Conservation (phyloP, 2,329 filamentous ascomycete genomes). For the Curvularia lunata region DNA sequence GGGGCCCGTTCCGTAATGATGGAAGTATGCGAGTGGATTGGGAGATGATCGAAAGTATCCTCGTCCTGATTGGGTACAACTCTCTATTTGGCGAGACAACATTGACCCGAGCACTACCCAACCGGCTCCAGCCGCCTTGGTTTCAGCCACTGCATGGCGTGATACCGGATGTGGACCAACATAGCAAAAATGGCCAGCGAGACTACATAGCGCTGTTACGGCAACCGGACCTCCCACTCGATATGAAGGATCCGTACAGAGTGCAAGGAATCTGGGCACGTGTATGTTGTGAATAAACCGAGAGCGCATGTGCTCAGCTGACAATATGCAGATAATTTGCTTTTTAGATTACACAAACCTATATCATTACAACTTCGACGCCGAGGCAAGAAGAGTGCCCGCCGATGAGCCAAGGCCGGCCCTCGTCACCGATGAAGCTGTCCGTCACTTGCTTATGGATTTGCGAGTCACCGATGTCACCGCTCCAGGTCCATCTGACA, state of each 20-base stretch:
- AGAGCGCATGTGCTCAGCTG: conserved; percentile 10
- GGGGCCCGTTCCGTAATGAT: conserved; percentile 76
- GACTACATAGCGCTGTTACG: conserved; percentile 20
- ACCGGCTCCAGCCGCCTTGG: conserved; percentile 40
- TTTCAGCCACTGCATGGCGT: conserved; percentile 38
- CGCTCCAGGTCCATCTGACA: conserved; percentile 63
- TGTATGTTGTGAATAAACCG: conserved; percentile 49
- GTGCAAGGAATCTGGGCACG: conserved; percentile 70
- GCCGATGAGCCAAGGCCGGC: conserved; percentile 55
- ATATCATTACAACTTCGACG: conserved; percentile 73
- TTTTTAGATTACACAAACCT: conserved; percentile 63
- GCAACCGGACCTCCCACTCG: conserved; percentile 54
- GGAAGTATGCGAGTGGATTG: conserved; percentile 70
- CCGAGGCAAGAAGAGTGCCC: conserved; percentile 46
- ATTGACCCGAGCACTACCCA: conserved; percentile 29
- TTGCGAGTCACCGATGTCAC: conserved; percentile 67
- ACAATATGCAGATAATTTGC: conserved; percentile 49
- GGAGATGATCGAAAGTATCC: conserved; percentile 79
- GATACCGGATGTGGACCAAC: conserved; percentile 20
- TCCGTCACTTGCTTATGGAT: conserved; percentile 72
- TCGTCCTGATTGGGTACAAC: conserved; percentile 72
- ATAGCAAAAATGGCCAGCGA: conserved; percentile 16
- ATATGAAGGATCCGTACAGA: conserved; percentile 68
- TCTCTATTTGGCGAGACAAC: conserved; percentile 39
- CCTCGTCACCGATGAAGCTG: conserved; percentile 69